Base-by-base conservation (phyloP, 2,329 filamentous ascomycete species). In the Xylaria sp. region DNA sequence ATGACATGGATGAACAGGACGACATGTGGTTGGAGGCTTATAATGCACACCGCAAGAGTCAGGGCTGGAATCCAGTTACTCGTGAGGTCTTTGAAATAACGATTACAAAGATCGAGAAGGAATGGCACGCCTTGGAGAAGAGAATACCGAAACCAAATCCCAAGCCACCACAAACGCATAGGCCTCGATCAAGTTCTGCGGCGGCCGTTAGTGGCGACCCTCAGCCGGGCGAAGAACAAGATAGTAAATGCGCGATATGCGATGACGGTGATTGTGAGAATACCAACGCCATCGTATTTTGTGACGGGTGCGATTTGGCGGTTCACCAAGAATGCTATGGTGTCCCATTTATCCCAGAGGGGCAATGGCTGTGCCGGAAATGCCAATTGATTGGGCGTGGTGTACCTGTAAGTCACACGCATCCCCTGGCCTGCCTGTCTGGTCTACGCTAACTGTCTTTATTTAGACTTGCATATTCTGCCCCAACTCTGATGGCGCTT, bases 181-280 rank as follows among this genome's bases (percentile, higher is more conserved):
- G 95, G 39, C 95, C 94, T 20, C 89, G 95, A 66, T 97, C 95
- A 49, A 97, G 94, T 78, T 97, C 94, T 63, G 95, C 95, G 53
- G 95, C 93, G 29, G 95, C 96, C 5, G 95, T 98, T 20, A 98
- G 97, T 78, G 95, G 96, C 62, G 96, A 98, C 81, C 90, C 92
- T 50, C 89, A 91, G 70, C 89, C 87, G 31, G 93, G 93, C 22
- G 96, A 98, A 80, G 95, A 98, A 79, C 94, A 96, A 73, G 96
- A 99, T 79, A 97, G 92, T 73, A 98, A 97, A 79, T 99, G 96
- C 77, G 94, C 93, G 25, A 96, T 99, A 65, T 99, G 96, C 77
- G 96, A 99, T 77, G 96, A 99, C 76, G 96, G 96, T n/a, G 96
- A 99, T 77, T 99, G 96, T 76, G 96, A 99, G 81, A 99, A 99